Conservation (phyloP, 2,329 filamentous ascomycete species). For the Penicillium italicum region DNA sequence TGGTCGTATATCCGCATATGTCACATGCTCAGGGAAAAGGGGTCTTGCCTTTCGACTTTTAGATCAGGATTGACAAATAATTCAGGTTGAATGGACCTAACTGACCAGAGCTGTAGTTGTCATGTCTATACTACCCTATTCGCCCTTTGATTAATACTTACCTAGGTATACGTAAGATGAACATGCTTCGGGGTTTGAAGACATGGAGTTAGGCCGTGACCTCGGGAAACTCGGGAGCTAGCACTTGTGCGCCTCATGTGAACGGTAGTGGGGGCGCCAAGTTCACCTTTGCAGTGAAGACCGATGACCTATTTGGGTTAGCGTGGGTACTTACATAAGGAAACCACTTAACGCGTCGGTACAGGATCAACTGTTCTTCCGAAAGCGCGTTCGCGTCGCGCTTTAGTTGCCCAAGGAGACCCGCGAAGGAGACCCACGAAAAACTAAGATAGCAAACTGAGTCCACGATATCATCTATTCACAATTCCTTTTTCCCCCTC, state of each 20-base stretch:
- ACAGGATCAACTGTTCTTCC: conserved; percentile 19
- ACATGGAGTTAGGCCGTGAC: not conserved
- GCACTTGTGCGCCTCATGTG: not conserved
- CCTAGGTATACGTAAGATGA: not conserved
- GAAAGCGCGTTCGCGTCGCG: conserved; percentile 24
- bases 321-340: not conserved
- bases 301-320: not conserved
- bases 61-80: not conserved
- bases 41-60: not conserved
- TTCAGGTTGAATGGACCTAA: not conserved
- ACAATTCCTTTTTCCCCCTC: conserved; percentile 10
- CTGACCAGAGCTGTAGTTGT: not conserved
- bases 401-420: conserved; percentile 22
- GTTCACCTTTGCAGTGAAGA: not conserved
- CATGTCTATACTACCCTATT: not conserved
- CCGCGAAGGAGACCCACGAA: conserved; percentile 17
- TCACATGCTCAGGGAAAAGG: not conserved
- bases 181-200: not conserved
- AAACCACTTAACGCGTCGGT: conserved; percentile 38
- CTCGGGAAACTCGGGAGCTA: not conserved
- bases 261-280: not conserved
- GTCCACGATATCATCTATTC: conserved; percentile 7
- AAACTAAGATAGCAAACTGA: conserved; percentile 16
- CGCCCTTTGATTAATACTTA: not conserved
- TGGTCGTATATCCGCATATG: not conserved